Evolutionary conservation across 306 rosid genomes (phyloP).

Genomic region (Trifolium fragiferum): DNA sequence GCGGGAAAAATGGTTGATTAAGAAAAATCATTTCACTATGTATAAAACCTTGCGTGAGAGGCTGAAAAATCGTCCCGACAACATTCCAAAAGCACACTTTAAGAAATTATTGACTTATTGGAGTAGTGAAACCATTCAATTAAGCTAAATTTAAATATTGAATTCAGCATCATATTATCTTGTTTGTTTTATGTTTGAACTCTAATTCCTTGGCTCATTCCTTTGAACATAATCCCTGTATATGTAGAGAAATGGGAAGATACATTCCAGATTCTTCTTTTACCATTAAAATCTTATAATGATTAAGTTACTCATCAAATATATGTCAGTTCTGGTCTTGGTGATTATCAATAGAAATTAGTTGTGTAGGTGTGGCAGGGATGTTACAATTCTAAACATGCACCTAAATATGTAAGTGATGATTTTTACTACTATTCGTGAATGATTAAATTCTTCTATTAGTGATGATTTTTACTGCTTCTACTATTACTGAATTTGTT

Average conservation of each 20-base stretch:
- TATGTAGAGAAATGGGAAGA: neutral
- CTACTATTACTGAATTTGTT: neutral
- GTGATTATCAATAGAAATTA: neutral
- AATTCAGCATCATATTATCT: no score
- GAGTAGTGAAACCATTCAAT: neutral
- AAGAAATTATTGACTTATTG: neutral
- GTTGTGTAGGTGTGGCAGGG: neutral
- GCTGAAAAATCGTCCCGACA: neutral
- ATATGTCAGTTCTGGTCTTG: neutral
- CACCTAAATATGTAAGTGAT: no score
- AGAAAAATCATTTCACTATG: no score
- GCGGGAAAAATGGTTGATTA: no score
- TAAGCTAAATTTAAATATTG: neutral
- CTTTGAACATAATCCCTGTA: neutral
- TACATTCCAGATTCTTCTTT: neutral
- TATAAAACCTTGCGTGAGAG: no score
- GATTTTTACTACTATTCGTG: neutral
- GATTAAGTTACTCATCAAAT: conserved; percentile 1
- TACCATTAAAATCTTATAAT: neutral
- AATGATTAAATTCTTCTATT: neutral
- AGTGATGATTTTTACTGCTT: neutral
- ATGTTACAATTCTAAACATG: neutral
- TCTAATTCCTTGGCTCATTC: conserved; percentile 14
- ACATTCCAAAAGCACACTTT: conserved; percentile 5
- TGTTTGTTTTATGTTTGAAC: conserved; percentile 2